Conservation (phyloP, 129 eudicot species). For the Pittosporum tobira region DNA sequence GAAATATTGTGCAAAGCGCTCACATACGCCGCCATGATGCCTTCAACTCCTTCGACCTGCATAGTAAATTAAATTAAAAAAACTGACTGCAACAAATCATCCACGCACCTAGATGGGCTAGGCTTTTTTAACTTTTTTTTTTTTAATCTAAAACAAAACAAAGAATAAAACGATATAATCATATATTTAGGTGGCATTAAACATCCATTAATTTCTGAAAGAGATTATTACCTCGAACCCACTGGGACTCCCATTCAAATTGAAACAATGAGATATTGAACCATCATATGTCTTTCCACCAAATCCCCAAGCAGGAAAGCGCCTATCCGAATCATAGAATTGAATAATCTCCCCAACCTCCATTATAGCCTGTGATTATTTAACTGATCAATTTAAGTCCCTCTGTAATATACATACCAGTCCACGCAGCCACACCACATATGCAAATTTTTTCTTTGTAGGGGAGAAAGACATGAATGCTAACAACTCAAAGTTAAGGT, state of each 20-base stretch:
- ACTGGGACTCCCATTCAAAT: constrained; percentile 51
- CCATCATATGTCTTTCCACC: constrained; percentile 60
- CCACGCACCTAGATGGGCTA: no score
- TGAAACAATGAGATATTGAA: constrained; percentile 82
- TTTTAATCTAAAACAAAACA: no score
- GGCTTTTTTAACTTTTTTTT: no score
- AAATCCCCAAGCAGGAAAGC: constrained; percentile 97
- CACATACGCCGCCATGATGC: constrained; percentile 75
- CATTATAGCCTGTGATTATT: constrained; percentile 60
- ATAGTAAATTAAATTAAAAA: no score
- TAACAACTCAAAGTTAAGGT: no score
- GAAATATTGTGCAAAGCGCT: constrained; percentile 49
- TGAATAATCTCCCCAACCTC: constrained; percentile 96
- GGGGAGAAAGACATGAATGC: no score
- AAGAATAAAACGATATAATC: no score
- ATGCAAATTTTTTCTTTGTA: no score
- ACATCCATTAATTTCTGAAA: background rate
- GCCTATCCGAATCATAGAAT: constrained; percentile 80
- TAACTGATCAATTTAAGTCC: background rate
- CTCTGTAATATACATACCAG: no score
- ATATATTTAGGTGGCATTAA: no score
- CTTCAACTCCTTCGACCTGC: constrained; percentile 81
- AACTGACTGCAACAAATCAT: no score
- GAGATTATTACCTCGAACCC: constrained; percentile 43
- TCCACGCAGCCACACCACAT: no score